Conservation (phyloP, 2,329 filamentous ascomycete genomes). For the Monosporascus sp. region DNA sequence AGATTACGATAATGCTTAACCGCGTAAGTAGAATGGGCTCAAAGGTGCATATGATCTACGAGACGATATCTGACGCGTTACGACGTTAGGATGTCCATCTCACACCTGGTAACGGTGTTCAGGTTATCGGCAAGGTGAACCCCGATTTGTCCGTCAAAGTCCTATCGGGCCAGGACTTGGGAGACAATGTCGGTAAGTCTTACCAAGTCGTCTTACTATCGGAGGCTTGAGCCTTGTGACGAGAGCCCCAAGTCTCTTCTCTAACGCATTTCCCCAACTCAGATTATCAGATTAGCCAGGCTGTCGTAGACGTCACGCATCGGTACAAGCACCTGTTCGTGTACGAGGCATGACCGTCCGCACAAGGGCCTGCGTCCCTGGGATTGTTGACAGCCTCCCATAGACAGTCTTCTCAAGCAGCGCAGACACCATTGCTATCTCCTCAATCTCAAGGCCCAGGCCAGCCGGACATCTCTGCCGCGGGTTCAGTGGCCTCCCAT, state of each 20-base stretch:
- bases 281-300: conserved; percentile 73
- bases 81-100: conserved; percentile 62
- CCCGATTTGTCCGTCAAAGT: conserved; percentile 67
- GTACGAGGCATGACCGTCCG: conserved; percentile 39
- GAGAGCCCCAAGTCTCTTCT: conserved; percentile 4
- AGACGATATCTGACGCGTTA: background rate
- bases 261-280: background rate
- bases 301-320: conserved; percentile 83
- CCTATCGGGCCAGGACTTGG: conserved; percentile 64
- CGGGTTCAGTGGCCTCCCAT: background rate
- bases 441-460: conserved; percentile 3
- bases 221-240: background rate
- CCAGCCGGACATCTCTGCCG: background rate
- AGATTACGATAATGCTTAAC: conserved; percentile 69
- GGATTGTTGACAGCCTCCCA: conserved; percentile 31
- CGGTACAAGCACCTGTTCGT: conserved; percentile 72
- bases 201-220: background rate
- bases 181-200: conserved; percentile 60
- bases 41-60: too few species aligned
- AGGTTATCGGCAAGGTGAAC: conserved; percentile 77
- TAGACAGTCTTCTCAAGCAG: conserved; percentile 9
- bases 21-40: conserved; percentile 44
- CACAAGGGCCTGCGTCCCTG: conserved; percentile 32
- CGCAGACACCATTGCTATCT: conserved; percentile 8
- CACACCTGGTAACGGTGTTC: conserved; percentile 62